These are phyloP conservation scores for Entomortierella chlamydospora DNA, from an alignment of 192 early-diverging fungal species.

Conservation along the genomic window DNA sequence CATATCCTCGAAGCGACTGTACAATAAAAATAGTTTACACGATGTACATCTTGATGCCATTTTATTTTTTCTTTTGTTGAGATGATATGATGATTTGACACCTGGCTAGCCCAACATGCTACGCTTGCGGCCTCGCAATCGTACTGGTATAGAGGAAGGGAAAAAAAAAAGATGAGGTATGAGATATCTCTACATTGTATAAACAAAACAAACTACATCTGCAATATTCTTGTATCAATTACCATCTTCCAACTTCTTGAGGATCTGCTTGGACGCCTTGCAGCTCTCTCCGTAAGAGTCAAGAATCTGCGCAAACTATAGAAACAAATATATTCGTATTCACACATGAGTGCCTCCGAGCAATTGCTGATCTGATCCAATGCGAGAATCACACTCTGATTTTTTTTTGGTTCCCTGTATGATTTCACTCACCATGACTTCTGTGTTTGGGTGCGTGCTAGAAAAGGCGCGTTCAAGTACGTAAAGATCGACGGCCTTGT, in stretches of 20 bases:
- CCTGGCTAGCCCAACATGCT: slow-evolving; percentile 76
- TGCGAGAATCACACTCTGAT: no score
- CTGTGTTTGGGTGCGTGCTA: slow-evolving; percentile 92
- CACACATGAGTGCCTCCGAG: neutral
- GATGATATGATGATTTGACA: neutral
- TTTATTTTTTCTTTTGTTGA: neutral
- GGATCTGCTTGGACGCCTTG: slow-evolving; percentile 69
- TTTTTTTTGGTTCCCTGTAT: no score
- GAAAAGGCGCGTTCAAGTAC: slow-evolving; percentile 94
- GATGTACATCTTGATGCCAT: no score
- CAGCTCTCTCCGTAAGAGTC: slow-evolving; percentile 67
- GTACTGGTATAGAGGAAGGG: slow-evolving; percentile 56
- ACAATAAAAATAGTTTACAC: slow-evolving; percentile 7
- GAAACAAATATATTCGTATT: neutral
- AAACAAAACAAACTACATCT: neutral
- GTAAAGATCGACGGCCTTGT: slow-evolving; percentile 99
- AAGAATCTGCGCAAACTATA: slow-evolving; percentile 81
- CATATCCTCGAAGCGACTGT: neutral
- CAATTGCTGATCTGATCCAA: no score
- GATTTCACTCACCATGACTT: slow-evolving; percentile 72
- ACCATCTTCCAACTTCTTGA: slow-evolving; percentile 87
- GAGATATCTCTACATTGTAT: neutral
- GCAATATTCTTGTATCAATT: slow-evolving; percentile 13
- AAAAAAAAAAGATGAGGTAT: neutral
- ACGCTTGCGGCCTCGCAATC: slow-evolving; percentile 84